Evolutionary conservation across 2,329 filamentous ascomycete species (phyloP), one percentile per base, ranked within the genome.

Genomic region (Zarea fungicola): DNA sequence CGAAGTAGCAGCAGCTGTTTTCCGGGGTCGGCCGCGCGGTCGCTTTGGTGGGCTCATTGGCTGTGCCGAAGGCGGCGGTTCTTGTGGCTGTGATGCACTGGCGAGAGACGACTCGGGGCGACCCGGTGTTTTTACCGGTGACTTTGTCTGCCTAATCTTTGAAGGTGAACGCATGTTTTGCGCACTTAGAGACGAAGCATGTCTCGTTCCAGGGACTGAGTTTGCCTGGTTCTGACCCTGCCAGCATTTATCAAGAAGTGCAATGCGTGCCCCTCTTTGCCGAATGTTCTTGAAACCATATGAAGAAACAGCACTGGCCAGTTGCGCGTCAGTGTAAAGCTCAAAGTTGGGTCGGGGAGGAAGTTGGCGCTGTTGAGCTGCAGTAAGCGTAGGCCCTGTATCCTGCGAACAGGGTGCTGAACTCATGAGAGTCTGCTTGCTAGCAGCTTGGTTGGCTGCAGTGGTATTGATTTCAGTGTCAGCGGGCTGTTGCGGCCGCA

Each of bases 241-340:
- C 85, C 86, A 90, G 62, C 87, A 90, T 58, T 82, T 78, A 44
- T 86, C 71, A 11, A 91, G 68, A 10, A 89, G 65, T 2, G 79
- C 71, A 52, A 91, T 82, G 83, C 88, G 89, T 8, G 80, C 80
- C 42, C 76, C 73, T 16, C 87, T 76, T 48, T 72, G 80, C 60
- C 83, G 87, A 25, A 90, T 70, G 1, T 83, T 71, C 60, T 90
- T 91, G 65, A 91, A 90, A 0, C 84, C 85, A 58, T 82, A 89
- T 0, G 73, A 71, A 5, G 75, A 68, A 37, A 91, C 68, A 58
- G 85, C 76, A 49, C 74, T 78, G 3, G 80, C 69, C 14, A 91
- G 68, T 50, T 86, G 78, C 8, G 73, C 66, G 52, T 85, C 83
- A 3, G 83, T 83, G 51, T 79, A 83, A 0, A 76, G 65, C 34